A percentile compares a stretch with the other conserved stretches of the same genome.
phyloP scores from a whole-genome alignment of 176 grass and related monocot species.

The Eleusine coracana region DNA sequence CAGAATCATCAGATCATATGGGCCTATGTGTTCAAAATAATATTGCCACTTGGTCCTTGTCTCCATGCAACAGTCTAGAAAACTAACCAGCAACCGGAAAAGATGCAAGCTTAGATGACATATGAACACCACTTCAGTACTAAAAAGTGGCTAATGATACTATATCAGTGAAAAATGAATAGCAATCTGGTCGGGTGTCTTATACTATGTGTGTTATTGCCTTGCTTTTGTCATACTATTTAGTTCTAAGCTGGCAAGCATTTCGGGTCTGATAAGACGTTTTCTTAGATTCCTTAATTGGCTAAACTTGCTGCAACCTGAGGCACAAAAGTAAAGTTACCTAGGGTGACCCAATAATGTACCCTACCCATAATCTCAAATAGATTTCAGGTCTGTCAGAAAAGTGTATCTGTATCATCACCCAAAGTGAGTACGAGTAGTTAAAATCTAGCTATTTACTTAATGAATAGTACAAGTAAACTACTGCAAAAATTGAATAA shows the following conservation, averaged over 20 bases:
- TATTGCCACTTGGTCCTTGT: conserved; percentile 45
- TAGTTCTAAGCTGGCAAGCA: conserved; percentile 19
- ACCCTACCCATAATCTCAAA: not conserved
- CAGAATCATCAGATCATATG: conserved; percentile 60
- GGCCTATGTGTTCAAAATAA: conserved; percentile 36
- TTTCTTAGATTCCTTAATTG: conserved; percentile 16
- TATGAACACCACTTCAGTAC: conserved; percentile 34
- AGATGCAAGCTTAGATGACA: conserved; percentile 37
- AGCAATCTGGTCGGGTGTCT: conserved; percentile 9
- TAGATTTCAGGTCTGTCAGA: conserved; percentile 18
- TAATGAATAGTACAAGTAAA: not conserved
- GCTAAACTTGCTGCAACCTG: conserved; percentile 20
- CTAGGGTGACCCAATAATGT: not conserved
- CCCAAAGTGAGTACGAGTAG: not conserved
- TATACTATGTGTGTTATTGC: not conserved
- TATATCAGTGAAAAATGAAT: conserved; percentile 21
- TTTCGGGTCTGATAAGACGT: conserved; percentile 15
- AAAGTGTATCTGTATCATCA: not conserved
- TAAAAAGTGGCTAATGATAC: conserved; percentile 28
- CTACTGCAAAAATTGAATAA: conserved; percentile 14
- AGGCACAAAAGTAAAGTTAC: not conserved
- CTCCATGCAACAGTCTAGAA: conserved; percentile 33
- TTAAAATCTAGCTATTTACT: not conserved
- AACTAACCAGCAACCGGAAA: conserved; percentile 25
- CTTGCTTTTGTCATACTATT: conserved; percentile 26